phyloP scores from a whole-genome alignment of 129 eudicot species.

The Centrapalus pauciflorus region DNA sequence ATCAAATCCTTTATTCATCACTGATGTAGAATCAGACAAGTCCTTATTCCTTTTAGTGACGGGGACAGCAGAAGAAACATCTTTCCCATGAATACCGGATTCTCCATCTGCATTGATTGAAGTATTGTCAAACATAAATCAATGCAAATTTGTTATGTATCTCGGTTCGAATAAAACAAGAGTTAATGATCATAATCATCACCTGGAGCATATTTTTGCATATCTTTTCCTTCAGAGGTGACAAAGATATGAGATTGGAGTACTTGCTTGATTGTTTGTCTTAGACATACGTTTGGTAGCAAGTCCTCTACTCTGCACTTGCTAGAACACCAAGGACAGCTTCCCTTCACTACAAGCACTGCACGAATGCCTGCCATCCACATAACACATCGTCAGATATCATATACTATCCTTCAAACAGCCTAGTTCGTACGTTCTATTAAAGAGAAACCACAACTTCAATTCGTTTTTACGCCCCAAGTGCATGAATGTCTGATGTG shows the following conservation, averaged over 20 bases:
- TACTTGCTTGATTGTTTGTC: no score
- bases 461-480: neutral
- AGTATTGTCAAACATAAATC: no score
- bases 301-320: slow-evolving; percentile 46
- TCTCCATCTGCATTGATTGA: no score
- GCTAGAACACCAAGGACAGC: slow-evolving; percentile 60
- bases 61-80: no score
- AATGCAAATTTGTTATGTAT: no score
- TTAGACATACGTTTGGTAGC: slow-evolving; percentile 71
- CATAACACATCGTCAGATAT: neutral
- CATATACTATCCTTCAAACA: neutral
- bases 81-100: no score
- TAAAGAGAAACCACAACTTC: neutral
- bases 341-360: slow-evolving; percentile 38
- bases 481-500: neutral
- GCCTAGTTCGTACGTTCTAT: neutral
- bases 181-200: no score
- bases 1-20: slow-evolving; percentile 45
- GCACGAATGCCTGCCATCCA: slow-evolving; percentile 41
- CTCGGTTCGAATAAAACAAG: no score
- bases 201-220: no score
- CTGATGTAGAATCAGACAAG: slow-evolving; percentile 31
- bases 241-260: no score
- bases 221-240: no score
- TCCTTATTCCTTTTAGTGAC: slow-evolving; percentile 26